phyloP scores from a whole-genome alignment of 108 stramenopile genomes.

The Cyclotella cryptica region DNA sequence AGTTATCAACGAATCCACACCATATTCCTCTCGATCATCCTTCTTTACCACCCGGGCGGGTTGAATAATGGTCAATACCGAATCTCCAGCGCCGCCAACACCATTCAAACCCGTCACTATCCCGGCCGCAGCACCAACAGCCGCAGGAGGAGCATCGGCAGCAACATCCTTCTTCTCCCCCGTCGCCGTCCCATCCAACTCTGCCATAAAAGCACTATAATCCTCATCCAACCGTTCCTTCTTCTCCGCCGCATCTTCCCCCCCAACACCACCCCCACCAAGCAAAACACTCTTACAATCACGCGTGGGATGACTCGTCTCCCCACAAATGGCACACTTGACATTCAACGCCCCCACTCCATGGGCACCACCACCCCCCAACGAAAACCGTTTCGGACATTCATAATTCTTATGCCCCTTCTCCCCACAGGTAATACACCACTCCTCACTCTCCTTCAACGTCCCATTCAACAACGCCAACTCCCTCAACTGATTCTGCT shows the following conservation, averaged over 20 bases:
- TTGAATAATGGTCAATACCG: constrained; percentile 47
- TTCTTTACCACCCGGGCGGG: constrained; percentile 43
- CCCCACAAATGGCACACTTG: constrained; percentile 98
- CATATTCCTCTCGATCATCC: not conserved
- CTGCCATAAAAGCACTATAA: constrained; percentile 97
- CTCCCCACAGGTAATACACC: constrained; percentile 96
- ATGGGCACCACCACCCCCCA: too few relatives aligned
- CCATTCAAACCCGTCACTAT: not conserved
- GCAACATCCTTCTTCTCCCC: constrained; percentile 5
- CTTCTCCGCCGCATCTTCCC: constrained; percentile 46
- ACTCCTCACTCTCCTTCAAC: constrained; percentile 92
- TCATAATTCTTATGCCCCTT: constrained; percentile 97
- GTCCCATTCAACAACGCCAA: constrained; percentile 99
- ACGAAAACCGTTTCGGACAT: constrained; percentile 87
- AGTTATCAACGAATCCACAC: constrained; percentile 12
- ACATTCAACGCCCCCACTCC: constrained; percentile 31
- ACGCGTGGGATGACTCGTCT: constrained; percentile 95
- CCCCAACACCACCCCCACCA: constrained; percentile 44
- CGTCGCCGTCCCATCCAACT: constrained; percentile 86
- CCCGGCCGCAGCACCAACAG: constrained; percentile 29
- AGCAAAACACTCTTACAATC: constrained; percentile 81
- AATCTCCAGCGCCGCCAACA: constrained; percentile 25
- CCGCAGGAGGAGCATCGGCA: constrained; percentile 26
- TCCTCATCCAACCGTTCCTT: constrained; percentile 87
- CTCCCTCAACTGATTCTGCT: constrained; percentile 95